A percentile compares a stretch with the other conserved stretches of the same genome.
These are phyloP conservation scores for Aspergillus novoparasiticus DNA, from an alignment of 2,329 filamentous ascomycete genomes.

Conservation along the genomic window DNA sequence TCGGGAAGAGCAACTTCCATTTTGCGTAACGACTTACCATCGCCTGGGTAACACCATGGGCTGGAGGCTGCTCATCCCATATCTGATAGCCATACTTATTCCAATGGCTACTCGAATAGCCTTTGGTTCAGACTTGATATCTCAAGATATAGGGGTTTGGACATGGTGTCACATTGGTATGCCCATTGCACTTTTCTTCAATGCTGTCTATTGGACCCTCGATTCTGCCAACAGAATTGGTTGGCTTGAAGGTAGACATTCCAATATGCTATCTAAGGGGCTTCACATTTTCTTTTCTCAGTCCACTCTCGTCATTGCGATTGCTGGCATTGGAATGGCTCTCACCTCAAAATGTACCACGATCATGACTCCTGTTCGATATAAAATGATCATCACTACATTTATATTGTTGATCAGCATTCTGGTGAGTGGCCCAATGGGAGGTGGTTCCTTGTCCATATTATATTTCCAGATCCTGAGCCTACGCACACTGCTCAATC, in stretches of 20 bases:
- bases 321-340: background rate
- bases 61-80: background rate
- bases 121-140: background rate
- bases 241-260: no score
- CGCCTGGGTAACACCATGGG: background rate
- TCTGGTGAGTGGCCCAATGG: conserved; percentile 5
- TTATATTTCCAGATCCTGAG: conserved; percentile 70
- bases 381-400: conserved; percentile 1
- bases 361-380: background rate
- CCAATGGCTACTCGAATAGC: background rate
- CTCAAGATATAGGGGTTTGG: background rate
- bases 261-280: no score
- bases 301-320: background rate
- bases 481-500: conserved; percentile 41
- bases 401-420: background rate
- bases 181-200: conserved; percentile 75
- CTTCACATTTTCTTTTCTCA: no score
- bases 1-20: conserved; percentile 96
- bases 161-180: conserved; percentile 63
- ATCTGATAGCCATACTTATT: background rate
- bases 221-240: background rate
- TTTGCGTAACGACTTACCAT: conserved; percentile 73
- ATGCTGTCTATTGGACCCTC: background rate
- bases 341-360: no score
- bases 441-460: conserved; percentile 49